phyloP scores from a whole-genome alignment of 1,284 basidiomycete genomes.

The Boletellus dicymbophilus region DNA sequence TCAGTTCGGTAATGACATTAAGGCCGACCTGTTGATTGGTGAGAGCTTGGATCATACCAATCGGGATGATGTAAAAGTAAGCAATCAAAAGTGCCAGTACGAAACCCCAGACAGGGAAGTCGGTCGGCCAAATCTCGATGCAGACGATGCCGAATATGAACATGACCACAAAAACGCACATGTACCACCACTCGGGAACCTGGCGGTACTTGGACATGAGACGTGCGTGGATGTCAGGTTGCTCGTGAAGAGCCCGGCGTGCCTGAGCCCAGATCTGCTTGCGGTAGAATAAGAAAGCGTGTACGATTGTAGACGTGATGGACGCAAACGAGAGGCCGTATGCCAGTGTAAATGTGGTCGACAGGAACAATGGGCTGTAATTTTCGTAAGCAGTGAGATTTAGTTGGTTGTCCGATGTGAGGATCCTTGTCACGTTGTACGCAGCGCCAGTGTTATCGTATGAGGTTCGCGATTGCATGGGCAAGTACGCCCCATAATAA shows the following conservation, averaged over 20 bases:
- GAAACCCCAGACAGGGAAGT: constrained; percentile 58
- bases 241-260: constrained; percentile 54
- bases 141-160: constrained; percentile 59
- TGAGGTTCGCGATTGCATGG: background rate
- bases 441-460: background rate
- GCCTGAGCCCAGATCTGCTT: constrained; percentile 60
- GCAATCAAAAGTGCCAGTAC: constrained; percentile 42
- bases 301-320: constrained; percentile 68
- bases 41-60: constrained; percentile 3
- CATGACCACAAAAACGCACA: constrained; percentile 50
- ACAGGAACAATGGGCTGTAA: background rate
- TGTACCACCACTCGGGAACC: constrained; percentile 76
- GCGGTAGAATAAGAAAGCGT: constrained; percentile 71
- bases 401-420: background rate
- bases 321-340: constrained; percentile 74
- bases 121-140: constrained; percentile 59
- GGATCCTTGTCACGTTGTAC: background rate
- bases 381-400: background rate
- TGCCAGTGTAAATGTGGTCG: constrained; percentile 62
- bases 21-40: constrained; percentile 52
- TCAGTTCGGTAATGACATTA: constrained; percentile 50
- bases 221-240: constrained; percentile 72
- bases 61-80: constrained; percentile 55
- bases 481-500: background rate
- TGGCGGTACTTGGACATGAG: constrained; percentile 74